Percentiles rank a stretch among this genome's conserved stretches.
Evolutionary conservation across 2,329 filamentous ascomycete genomes (phyloP).

Genomic region (Aureobasidium leucospermi): DNA sequence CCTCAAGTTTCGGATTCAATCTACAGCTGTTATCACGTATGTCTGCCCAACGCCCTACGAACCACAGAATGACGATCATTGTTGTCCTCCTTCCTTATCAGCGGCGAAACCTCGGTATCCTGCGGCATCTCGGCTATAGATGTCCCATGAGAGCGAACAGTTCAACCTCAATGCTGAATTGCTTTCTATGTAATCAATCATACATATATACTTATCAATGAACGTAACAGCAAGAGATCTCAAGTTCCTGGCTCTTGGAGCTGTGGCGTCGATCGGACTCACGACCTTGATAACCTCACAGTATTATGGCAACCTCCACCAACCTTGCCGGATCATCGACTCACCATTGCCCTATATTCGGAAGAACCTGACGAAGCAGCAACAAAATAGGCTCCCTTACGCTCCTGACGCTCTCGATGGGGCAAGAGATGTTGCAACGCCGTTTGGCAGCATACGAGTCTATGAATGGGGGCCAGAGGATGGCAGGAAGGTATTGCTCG

Average conservation of each 20-base stretch:
- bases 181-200: too few species aligned
- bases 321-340: neutral
- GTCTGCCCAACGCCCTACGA: neutral
- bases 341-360: neutral
- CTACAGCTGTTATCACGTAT: constrained; percentile 2
- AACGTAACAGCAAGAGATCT: neutral
- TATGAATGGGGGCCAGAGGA: constrained; percentile 74
- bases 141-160: neutral
- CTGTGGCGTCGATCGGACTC: neutral
- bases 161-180: neutral
- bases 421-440: constrained; percentile 58
- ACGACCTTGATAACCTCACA: neutral
- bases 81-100: constrained; percentile 9
- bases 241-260: neutral
- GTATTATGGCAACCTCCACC: neutral
- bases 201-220: neutral
- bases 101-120: neutral
- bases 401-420: constrained; percentile 64
- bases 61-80: neutral
- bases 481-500: constrained; percentile 64
- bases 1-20: neutral
- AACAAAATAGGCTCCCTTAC: constrained; percentile 42
- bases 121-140: neutral
- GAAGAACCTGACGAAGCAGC: neutral
- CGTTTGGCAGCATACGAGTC: constrained; percentile 63